A percentile compares a stretch with the other conserved stretches of the same genome.
phyloP scores from a whole-genome alignment of 345 rosid species.

The Geranium rotundifolium region DNA sequence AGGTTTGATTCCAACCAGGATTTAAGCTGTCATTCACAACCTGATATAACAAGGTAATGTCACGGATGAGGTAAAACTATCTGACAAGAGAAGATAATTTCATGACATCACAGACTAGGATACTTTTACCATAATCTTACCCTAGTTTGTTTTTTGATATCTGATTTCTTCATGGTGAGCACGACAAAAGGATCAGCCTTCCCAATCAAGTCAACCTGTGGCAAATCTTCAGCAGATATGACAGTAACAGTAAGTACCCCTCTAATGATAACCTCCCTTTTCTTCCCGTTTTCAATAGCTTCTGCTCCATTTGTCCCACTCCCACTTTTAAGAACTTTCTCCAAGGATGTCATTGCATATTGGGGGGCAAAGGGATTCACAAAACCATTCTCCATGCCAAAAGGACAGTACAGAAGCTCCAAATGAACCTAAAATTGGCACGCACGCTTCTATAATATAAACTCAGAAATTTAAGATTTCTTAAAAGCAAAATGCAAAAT shows the following conservation, averaged over 20 bases:
- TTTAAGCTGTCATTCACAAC: slow-evolving; percentile 82
- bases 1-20: slow-evolving; percentile 98
- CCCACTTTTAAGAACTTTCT: slow-evolving; percentile 68
- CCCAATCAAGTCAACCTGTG: slow-evolving; percentile 74
- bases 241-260: slow-evolving; percentile 88
- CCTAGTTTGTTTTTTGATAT: slow-evolving; percentile 64
- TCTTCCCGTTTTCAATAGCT: slow-evolving; percentile 47
- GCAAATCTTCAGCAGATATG: slow-evolving; percentile 90
- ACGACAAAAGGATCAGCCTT: slow-evolving; percentile 91
- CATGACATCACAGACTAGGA: slow-evolving; percentile 2
- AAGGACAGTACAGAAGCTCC: slow-evolving; percentile 83
- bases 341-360: slow-evolving; percentile 73
- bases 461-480: too few species aligned
- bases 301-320: slow-evolving; percentile 40
- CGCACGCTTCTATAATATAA: too few species aligned
- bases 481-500: too few species aligned
- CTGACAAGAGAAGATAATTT: neutral
- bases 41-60: slow-evolving; percentile 20
- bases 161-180: slow-evolving; percentile 82
- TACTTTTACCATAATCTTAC: slow-evolving; percentile 23
- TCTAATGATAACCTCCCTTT: slow-evolving; percentile 73
- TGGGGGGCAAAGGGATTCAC: slow-evolving; percentile 47
- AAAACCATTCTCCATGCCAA: slow-evolving; percentile 52
- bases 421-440: slow-evolving; percentile 60
- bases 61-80: too few species aligned